Evolutionary conservation across 73 alveolate genomes (phyloP), one percentile per base, ranked within the genome.

Genomic region (Durusdinium trenchii): DNA sequence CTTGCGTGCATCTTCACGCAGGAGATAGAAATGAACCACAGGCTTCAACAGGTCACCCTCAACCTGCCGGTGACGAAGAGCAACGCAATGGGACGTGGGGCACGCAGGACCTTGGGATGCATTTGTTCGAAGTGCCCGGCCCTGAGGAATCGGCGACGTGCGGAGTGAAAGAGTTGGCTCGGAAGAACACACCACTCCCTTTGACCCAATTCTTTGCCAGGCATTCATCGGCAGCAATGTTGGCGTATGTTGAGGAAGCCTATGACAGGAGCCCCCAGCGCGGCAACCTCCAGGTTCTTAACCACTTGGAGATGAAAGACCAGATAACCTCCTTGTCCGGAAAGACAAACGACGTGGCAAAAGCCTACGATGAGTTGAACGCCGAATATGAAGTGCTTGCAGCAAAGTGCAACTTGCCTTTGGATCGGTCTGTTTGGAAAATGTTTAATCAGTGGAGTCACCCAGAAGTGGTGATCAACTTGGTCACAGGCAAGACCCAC

Each of bases 161-260:
- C 16, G 96, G 96, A 1, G 18, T 52, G 40, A 64, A 89, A 38
- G 20, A 42, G 12, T 28, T 89, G 1, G 96, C 96, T 20, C 46
- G 86, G 51, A 52, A 64, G 16, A 86, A 86, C 10, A 42, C 43
- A 18, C 86, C 96, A 0, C 3, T 67, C 2, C 75, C 62, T 6
- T 52, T 54, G 1, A 67, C 64, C 26, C 67, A 89, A 30, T 47
- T 14, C 42, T 38, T 89, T 47, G 67, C 86, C 16, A 0, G 96
- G 23, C 86, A n/a, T 43, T 47, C 75, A 16, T 45, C 75, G 3
- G 16, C 79, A 3, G 96, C 96, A 0, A 54, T 32, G n/a, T 7
- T 38, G 12, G 64, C 42, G 6, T 62, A 89, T 30, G 73, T 89
- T 1, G 96, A 62, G 57, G 96, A 89, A n/a, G 96, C 96, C 6